A percentile compares a stretch with the other conserved stretches of the same genome.
Conservation (phyloP, 176 grass and related monocot species). For the Puccinellia tenuiflora region DNA sequence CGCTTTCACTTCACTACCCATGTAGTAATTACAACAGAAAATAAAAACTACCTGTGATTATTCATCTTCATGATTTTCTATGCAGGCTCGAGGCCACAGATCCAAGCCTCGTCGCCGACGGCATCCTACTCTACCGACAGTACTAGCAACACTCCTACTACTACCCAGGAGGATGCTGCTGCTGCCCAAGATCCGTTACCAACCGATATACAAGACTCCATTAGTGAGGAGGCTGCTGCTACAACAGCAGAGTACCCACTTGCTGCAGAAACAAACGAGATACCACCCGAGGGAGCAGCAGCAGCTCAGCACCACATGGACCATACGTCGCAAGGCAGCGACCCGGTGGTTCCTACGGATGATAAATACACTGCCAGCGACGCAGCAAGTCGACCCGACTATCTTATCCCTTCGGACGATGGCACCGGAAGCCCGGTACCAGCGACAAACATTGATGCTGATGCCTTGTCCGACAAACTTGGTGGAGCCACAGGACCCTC, state of each 20-base stretch:
- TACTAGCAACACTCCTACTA: background rate
- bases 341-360: no score
- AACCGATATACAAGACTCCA: background rate
- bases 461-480: background rate
- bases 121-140: slow-evolving; percentile 9
- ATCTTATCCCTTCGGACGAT: slow-evolving; percentile 8
- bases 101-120: slow-evolving; percentile 22
- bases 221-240: background rate
- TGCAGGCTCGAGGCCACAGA: slow-evolving; percentile 44
- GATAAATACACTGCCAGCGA: background rate
- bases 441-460: background rate
- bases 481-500: background rate
- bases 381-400: slow-evolving; percentile 5
- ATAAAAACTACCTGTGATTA: no score
- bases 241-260: background rate
- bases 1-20: no score
- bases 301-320: background rate
- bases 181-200: slow-evolving; percentile 10
- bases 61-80: no score
- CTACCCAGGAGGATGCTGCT: background rate
- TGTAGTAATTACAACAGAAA: no score
- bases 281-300: background rate
- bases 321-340: background rate
- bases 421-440: background rate
- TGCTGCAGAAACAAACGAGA: slow-evolving; percentile 11